Conservation (phyloP, 805 yeast species). For the Ogataea salicorniae region DNA sequence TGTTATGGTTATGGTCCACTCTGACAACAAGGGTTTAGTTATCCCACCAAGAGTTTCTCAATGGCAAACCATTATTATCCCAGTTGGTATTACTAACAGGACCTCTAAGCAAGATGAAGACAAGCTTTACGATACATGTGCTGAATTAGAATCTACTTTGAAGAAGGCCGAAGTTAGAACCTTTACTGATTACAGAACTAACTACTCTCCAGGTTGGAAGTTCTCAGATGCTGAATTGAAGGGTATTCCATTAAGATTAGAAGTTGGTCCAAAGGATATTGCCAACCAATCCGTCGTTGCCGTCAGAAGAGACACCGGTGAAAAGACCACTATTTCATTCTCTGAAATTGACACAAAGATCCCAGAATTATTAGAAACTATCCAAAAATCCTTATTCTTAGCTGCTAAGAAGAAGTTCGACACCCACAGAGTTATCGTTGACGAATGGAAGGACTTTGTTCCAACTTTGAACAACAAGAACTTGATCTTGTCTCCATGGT, state of each 20-base stretch:
- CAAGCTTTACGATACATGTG: constrained; percentile 65
- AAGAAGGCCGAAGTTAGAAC: constrained; percentile 63
- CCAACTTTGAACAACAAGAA: constrained; percentile 89
- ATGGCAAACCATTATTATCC: constrained; percentile 85
- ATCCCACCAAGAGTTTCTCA: constrained; percentile 97
- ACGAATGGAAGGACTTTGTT: constrained; percentile 88
- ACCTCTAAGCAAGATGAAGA: constrained; percentile 71
- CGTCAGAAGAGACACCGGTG: constrained; percentile 89
- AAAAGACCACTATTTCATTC: constrained; percentile 63
- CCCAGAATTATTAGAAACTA: constrained; percentile 72
- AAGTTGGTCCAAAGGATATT: constrained; percentile 94
- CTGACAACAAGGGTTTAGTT: constrained; percentile 97
- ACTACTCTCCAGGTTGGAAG: constrained; percentile 98
- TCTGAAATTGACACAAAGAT: constrained; percentile 59
- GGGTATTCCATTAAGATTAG: constrained; percentile 92
- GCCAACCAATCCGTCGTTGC: constrained; percentile 74
- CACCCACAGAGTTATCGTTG: constrained; percentile 73
- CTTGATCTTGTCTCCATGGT: constrained; percentile 93
- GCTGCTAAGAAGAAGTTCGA: constrained; percentile 83
- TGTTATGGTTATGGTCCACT: constrained; percentile 98
- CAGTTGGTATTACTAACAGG: constrained; percentile 91
- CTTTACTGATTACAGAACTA: constrained; percentile 83
- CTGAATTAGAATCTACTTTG: constrained; percentile 60
- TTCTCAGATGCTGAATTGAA: constrained; percentile 95
- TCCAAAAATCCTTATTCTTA: constrained; percentile 69